Evolutionary conservation across 2,329 filamentous ascomycete species (phyloP).

Genomic region (Claviceps sp.): DNA sequence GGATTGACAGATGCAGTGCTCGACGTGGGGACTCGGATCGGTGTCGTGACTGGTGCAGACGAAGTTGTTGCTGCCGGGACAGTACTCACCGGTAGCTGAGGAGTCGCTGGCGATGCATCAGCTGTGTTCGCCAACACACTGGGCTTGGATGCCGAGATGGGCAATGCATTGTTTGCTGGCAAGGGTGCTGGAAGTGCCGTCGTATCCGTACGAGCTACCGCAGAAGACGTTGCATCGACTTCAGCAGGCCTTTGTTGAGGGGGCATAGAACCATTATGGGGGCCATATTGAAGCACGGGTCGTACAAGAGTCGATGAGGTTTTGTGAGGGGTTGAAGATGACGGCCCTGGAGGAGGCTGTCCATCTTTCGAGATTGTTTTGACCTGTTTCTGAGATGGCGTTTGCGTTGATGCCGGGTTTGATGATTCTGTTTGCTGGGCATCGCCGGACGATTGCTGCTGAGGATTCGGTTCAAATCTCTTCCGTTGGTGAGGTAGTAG

Average conservation of each 20-base stretch:
- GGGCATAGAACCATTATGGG: conserved; percentile 49
- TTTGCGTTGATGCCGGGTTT: not conserved
- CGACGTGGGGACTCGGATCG: not conserved
- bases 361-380: not conserved
- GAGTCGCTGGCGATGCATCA: not conserved
- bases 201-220: conserved; percentile 11
- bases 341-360: not conserved
- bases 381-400: conserved; percentile 12
- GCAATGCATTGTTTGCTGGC: not conserved
- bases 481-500: conserved; percentile 23
- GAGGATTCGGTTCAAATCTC: conserved; percentile 7
- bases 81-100: not conserved
- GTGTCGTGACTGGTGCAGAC: not conserved
- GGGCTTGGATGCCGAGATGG: not conserved
- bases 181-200: conserved; percentile 7
- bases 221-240: conserved; percentile 11
- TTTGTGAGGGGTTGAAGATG: not conserved
- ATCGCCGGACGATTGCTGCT: conserved; percentile 8
- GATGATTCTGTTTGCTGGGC: conserved; percentile 6
- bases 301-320: conserved; percentile 19
- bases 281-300: conserved; percentile 53
- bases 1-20: conserved; percentile 8
- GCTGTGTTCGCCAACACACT: not conserved
- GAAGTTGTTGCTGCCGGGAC: not conserved
- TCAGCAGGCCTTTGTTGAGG: conserved; percentile 27